Evolutionary conservation across 768 basidiomycete genomes (phyloP).

Genomic region (Kwoniella mangroviensis): DNA sequence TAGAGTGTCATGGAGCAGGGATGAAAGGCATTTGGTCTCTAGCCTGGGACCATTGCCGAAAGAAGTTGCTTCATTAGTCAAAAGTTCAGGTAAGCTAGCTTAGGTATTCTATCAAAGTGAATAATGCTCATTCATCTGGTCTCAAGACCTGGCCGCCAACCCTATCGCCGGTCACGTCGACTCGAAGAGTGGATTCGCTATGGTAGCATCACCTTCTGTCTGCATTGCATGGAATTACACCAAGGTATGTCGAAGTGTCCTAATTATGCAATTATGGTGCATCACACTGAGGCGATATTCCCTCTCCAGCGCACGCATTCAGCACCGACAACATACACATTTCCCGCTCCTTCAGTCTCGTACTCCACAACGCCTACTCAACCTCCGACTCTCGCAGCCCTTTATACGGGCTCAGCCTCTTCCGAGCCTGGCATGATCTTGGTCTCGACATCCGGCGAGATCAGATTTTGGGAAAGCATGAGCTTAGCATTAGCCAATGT

Average conservation of each 20-base stretch:
- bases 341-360: slow-evolving; percentile 46
- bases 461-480: slow-evolving; percentile 88
- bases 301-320: slow-evolving; percentile 52
- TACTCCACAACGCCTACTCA: slow-evolving; percentile 29
- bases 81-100: slow-evolving; percentile 40
- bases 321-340: slow-evolving; percentile 52
- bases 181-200: slow-evolving; percentile 50
- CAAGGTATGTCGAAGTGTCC: too few relatives aligned
- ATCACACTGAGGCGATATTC: too few relatives aligned
- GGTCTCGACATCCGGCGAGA: slow-evolving; percentile 69
- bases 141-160: slow-evolving; percentile 32
- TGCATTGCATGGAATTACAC: slow-evolving; percentile 57
- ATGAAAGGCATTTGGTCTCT: slow-evolving; percentile 35
- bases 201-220: slow-evolving; percentile 39
- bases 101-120: too few relatives aligned
- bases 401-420: slow-evolving; percentile 59
- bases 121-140: not conserved
- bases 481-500: slow-evolving; percentile 55
- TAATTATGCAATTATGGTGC: too few relatives aligned
- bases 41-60: slow-evolving; percentile 39
- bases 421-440: slow-evolving; percentile 88
- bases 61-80: slow-evolving; percentile 41
- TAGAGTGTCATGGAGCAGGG: slow-evolving; percentile 37
- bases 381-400: slow-evolving; percentile 50
- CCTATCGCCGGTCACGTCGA: slow-evolving; percentile 45